Evolutionary conservation across 2,329 filamentous ascomycete species (phyloP), one percentile per base, ranked within the genome.

Genomic region (Fusarium sp.): DNA sequence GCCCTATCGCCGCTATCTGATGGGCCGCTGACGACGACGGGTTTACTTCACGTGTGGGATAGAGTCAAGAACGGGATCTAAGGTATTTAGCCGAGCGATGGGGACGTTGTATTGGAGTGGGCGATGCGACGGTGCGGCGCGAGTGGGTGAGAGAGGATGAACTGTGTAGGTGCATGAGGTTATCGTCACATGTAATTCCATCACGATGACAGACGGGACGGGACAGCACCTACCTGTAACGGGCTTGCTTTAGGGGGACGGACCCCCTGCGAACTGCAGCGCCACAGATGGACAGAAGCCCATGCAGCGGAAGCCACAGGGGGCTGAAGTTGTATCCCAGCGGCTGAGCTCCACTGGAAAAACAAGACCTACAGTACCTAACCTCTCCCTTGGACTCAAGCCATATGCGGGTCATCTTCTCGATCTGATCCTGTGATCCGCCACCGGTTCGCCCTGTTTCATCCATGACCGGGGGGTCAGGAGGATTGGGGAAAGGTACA

Each of bases 181-280:
- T 69, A 71, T 65, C 70, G 48, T 71, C 64, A 73, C 62, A 73
- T 68, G 69, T 60, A 61, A 65, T 71, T 67, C 56, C 20, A 67
- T 62, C 65, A 29, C 37, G 43, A 60, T 58, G 52, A 37, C 52
- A 65, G 45, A 45, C 37, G 37, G 14, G 41, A 39, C 16, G 37
- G 39, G 39, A 27, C 27, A 31, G 50, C 50, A 29, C 48, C 29
- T 59, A n/a, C 48, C 50, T 62, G 31, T 48, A 24, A 29, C 27
- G 14, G 20, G 11, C 14, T 48, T 61, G 31, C 50, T 54, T 58
- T 29, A 58, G 27, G 37, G 50, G 37, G 29, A 16, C 8, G 13
- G 33, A 20, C 31, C 20, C 45, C 71, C 57, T 64, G 45, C 59
- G 35, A 52, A 24, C 33, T 48, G 41, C 18, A 54, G 60, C 56